These are phyloP conservation scores for Nidularia pulvinata DNA, from an alignment of 768 basidiomycete species.

Conservation along the genomic window DNA sequence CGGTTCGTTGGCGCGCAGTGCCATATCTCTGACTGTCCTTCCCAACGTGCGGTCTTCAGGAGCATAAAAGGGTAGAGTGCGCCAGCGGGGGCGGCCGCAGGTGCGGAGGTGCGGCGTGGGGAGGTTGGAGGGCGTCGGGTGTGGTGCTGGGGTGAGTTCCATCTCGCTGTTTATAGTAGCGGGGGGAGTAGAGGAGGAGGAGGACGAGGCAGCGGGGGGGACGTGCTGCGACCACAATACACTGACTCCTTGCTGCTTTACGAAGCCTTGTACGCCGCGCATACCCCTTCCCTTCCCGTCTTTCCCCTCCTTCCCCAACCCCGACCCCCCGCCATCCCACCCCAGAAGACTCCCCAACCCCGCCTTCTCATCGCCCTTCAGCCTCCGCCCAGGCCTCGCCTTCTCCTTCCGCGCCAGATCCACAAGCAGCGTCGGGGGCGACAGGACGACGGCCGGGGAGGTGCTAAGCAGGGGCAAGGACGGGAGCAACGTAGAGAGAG, in stretches of 20 bases:
- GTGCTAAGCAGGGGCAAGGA: conserved; percentile 46
- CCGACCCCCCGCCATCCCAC: conserved; percentile 45
- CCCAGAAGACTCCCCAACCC: conserved; percentile 56
- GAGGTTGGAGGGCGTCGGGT: conserved; percentile 1
- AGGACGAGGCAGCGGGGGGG: conserved; percentile 8
- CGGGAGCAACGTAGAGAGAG: conserved; percentile 38
- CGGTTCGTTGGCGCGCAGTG: conserved; percentile 21
- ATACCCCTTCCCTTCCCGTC: conserved; percentile 33
- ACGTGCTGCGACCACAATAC: conserved; percentile 46
- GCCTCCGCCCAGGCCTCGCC: conserved; percentile 26
- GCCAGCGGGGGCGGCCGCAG: conserved; percentile 49
- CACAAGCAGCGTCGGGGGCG: conserved; percentile 45
- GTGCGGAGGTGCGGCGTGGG: conserved; percentile 11
- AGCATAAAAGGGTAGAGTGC: conserved; percentile 49
- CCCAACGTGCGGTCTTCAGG: conserved; percentile 27
- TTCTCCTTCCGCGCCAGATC: conserved; percentile 52
- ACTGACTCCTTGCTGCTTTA: conserved; percentile 56
- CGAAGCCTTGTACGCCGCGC: conserved; percentile 50
- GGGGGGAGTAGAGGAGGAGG: conserved; percentile 1
- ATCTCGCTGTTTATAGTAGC: conserved; percentile 1
- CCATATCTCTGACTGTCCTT: conserved; percentile 23
- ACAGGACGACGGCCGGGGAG: conserved; percentile 46
- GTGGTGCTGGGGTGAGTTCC: conserved; percentile 6
- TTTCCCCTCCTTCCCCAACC: background rate
- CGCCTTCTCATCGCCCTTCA: conserved; percentile 58